phyloP scores from a whole-genome alignment of 2,329 filamentous ascomycete species.

The Pyrenochaeta sp. region DNA sequence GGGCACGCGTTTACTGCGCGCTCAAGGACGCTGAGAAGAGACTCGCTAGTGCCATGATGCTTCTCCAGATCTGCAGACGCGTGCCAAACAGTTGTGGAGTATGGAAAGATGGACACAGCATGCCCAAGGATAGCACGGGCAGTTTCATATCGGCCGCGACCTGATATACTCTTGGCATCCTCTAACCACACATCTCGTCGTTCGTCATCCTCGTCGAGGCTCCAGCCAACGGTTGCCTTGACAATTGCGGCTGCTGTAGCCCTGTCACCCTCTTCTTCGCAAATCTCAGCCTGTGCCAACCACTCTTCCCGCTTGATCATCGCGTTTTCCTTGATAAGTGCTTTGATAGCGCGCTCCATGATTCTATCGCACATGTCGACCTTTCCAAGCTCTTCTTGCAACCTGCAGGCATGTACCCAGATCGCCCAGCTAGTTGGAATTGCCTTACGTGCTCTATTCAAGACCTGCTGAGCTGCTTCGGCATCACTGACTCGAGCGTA shows the following conservation, averaged over 20 bases:
- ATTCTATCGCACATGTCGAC: conserved; percentile 79
- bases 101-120: conserved; percentile 86
- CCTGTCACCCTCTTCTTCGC: conserved; percentile 88
- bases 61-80: conserved; percentile 91
- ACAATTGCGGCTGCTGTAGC: conserved; percentile 91
- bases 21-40: conserved; percentile 84
- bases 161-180: conserved; percentile 84
- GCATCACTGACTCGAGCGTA: conserved; percentile 88
- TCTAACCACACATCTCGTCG: conserved; percentile 96
- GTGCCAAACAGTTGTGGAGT: conserved; percentile 87
- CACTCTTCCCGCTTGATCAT: conserved; percentile 98
- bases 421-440: conserved; percentile 93
- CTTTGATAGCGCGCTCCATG: conserved; percentile 92
- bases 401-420: conserved; percentile 91
- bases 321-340: conserved; percentile 86
- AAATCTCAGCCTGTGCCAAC: conserved; percentile 93
- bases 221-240: conserved; percentile 90
- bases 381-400: conserved; percentile 90
- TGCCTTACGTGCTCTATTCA: conserved; percentile 94
- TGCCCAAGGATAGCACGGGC: conserved; percentile 94
- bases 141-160: conserved; percentile 84
- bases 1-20: conserved; percentile 95
- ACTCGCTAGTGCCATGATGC: conserved; percentile 84
- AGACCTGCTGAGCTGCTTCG: conserved; percentile 90
- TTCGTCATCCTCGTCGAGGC: conserved; percentile 94